These are phyloP conservation scores for Schizophyllum commune DNA, from an alignment of 1,284 basidiomycete genomes.

Conservation along the genomic window DNA sequence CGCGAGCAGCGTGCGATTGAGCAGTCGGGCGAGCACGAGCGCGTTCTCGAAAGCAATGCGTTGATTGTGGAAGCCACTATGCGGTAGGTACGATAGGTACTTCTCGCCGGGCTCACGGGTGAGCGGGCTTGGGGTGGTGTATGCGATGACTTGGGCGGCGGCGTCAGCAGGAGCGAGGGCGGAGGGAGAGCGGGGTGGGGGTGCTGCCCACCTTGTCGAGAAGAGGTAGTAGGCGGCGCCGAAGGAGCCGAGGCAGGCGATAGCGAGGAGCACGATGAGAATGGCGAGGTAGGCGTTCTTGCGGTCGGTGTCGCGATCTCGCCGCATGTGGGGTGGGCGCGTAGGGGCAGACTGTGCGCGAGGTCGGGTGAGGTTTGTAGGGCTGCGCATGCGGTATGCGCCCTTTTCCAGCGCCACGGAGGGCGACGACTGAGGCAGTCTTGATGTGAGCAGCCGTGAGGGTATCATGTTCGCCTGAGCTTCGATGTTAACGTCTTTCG, in stretches of 20 bases:
- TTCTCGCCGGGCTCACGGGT: constrained; percentile 22
- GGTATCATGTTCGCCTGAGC: constrained; percentile 18
- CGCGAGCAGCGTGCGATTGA: constrained; percentile 69
- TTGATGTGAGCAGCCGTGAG: constrained; percentile 20
- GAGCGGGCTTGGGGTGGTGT: constrained; percentile 13
- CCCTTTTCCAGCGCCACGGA: constrained; percentile 58
- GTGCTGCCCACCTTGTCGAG: constrained; percentile 45
- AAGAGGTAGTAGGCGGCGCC: constrained; percentile 56
- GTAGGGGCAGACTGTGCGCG: constrained; percentile 12
- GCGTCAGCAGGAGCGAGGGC: constrained; percentile 19
- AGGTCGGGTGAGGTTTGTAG: constrained; percentile 23
- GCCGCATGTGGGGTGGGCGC: constrained; percentile 10
- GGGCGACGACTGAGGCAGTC: constrained; percentile 36
- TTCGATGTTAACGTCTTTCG: too few species aligned
- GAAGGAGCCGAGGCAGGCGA: constrained; percentile 46
- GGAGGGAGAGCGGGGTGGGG: constrained; percentile 13
- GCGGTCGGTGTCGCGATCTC: constrained; percentile 14
- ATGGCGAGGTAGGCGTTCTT: constrained; percentile 25
- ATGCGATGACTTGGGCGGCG: constrained; percentile 20
- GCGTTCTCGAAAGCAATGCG: constrained; percentile 79
- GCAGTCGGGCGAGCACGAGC: constrained; percentile 53
- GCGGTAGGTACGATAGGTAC: constrained; percentile 63
- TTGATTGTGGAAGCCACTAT: constrained; percentile 79
- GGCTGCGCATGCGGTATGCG: constrained; percentile 43
- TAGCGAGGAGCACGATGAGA: constrained; percentile 38